A percentile compares a stretch with the other conserved stretches of the same genome.
These are phyloP conservation scores for Musa acuminata DNA, from an alignment of 176 grass and related monocot species.

Conservation along the genomic window DNA sequence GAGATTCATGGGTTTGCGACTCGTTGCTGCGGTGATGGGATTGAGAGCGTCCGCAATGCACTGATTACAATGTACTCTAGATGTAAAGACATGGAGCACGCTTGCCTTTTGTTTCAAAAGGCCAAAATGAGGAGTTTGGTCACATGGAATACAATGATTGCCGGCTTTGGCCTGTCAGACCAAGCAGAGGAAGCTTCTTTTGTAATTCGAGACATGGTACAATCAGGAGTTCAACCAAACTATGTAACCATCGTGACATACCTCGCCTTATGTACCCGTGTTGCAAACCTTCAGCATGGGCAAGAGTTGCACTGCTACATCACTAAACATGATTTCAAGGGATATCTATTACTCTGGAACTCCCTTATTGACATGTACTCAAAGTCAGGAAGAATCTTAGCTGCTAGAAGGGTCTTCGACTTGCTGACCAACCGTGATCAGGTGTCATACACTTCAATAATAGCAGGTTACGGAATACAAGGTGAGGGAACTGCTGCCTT, in stretches of 20 bases:
- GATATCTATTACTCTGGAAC: constrained; percentile 51
- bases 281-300: constrained; percentile 53
- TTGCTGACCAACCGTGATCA: constrained; percentile 42
- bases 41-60: constrained; percentile 39
- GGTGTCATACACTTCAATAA: constrained; percentile 58
- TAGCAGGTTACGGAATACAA: constrained; percentile 55
- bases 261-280: constrained; percentile 50
- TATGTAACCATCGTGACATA: constrained; percentile 62
- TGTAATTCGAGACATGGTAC: constrained; percentile 42
- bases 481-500: constrained; percentile 41
- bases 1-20: constrained; percentile 47
- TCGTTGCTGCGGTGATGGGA: constrained; percentile 13
- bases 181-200: constrained; percentile 38
- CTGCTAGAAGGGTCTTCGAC: constrained; percentile 48
- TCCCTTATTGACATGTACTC: constrained; percentile 50
- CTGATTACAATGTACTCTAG: constrained; percentile 61
- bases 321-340: constrained; percentile 44
- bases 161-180: constrained; percentile 34
- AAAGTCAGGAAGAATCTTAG: constrained; percentile 38
- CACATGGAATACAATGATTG: constrained; percentile 63
- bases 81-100: constrained; percentile 35
- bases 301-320: constrained; percentile 54
- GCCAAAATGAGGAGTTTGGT: constrained; percentile 25
- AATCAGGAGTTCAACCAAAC: constrained; percentile 38
- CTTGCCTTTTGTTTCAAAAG: constrained; percentile 33